phyloP scores from a whole-genome alignment of 2,329 filamentous ascomycete genomes.

The Annulohypoxylon truncatum region DNA sequence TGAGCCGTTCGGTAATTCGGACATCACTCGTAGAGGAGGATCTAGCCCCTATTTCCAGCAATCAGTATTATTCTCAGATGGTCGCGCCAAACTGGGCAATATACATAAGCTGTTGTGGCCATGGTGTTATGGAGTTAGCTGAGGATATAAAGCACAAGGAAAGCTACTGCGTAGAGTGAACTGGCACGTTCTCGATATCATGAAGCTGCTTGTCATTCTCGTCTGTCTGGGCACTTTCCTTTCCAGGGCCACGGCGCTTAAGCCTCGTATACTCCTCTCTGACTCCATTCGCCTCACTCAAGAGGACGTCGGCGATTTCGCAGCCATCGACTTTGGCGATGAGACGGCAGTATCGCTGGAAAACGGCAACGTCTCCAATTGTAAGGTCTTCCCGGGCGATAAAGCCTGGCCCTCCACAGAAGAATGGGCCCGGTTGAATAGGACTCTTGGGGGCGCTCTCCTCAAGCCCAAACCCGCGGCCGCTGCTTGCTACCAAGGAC shows the following conservation, averaged over 20 bases:
- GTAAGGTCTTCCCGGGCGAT: constrained; percentile 46
- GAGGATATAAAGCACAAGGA: neutral
- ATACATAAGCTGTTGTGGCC: constrained; percentile 28
- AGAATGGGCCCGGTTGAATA: constrained; percentile 48
- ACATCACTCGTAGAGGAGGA: neutral
- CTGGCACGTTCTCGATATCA: constrained; percentile 6
- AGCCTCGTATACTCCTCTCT: constrained; percentile 15
- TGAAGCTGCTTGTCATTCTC: constrained; percentile 21
- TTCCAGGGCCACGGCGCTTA: neutral
- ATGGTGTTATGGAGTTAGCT: neutral
- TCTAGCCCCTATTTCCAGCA: neutral
- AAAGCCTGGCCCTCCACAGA: constrained; percentile 42
- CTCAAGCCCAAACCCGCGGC: constrained; percentile 49
- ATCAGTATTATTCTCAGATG: neutral
- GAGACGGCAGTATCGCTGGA: neutral
- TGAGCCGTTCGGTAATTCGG: constrained; percentile 15
- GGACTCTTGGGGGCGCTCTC: constrained; percentile 46
- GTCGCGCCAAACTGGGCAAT: constrained; percentile 3
- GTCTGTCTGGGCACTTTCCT: constrained; percentile 13
- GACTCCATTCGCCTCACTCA: constrained; percentile 32
- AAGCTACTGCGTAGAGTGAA: neutral
- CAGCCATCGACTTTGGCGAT: constrained; percentile 41
- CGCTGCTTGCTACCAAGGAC: constrained; percentile 48
- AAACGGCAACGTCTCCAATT: constrained; percentile 16
- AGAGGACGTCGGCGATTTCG: constrained; percentile 36